These are phyloP conservation scores for Cryptococcus hybrid DNA, from an alignment of 1,284 basidiomycete genomes.

Conservation along the genomic window DNA sequence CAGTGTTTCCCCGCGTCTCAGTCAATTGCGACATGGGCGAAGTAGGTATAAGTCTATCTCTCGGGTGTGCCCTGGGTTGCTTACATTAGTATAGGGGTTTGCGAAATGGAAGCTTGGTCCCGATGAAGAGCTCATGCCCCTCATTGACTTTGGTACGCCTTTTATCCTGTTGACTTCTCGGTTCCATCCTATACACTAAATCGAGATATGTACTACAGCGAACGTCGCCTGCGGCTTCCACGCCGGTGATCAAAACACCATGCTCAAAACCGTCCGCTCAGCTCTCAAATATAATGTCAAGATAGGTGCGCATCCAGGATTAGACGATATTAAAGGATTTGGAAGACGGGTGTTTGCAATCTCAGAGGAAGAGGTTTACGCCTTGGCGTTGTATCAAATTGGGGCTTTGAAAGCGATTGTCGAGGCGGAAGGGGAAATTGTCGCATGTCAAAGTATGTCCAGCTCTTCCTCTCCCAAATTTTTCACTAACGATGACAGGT, in stretches of 20 bases:
- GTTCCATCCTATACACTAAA: not conserved
- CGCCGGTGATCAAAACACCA: constrained; percentile 1
- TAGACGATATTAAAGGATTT: constrained; percentile 1
- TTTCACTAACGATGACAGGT: not conserved
- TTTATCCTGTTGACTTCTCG: too few relatives aligned
- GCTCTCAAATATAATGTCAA: not conserved
- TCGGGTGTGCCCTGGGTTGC: not conserved
- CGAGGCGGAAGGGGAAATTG: not conserved
- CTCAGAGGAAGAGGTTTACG: not conserved
- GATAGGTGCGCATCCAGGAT: not conserved
- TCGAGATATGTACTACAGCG: not conserved
- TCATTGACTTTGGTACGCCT: not conserved
- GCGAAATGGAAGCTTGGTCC: not conserved
- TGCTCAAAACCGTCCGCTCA: not conserved
- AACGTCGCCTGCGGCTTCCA: constrained; percentile 2
- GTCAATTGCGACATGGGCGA: constrained; percentile 1
- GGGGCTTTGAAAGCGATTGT: not conserved
- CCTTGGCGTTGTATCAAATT: constrained; percentile 1
- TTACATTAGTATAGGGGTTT: not conserved
- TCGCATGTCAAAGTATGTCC: not conserved
- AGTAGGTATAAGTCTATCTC: too few relatives aligned
- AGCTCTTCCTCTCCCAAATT: not conserved
- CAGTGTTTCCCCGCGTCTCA: not conserved
- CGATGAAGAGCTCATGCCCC: not conserved
- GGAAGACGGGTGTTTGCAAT: not conserved